Conservation (phyloP, 495 filamentous ascomycete genomes). For the Penicillium turbatum region DNA sequence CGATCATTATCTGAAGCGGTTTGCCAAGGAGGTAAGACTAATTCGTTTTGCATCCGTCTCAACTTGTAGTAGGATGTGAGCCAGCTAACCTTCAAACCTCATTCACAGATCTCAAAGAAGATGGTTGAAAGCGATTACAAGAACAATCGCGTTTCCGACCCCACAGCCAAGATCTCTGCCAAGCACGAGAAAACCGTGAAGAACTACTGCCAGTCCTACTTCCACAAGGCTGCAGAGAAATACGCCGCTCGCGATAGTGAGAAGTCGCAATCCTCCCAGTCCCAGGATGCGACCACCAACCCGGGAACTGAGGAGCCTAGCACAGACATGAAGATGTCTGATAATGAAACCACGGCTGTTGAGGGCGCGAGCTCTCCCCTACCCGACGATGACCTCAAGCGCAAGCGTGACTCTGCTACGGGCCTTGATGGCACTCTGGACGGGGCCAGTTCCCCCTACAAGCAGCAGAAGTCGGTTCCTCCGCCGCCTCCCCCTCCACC, state of each 20-base stretch:
- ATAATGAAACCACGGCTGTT: slow-evolving; percentile 46
- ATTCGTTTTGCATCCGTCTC: background rate
- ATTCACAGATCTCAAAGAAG: slow-evolving; percentile 64
- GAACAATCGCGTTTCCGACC: slow-evolving; percentile 74
- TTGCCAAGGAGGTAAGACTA: slow-evolving; percentile 68
- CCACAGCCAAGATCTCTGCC: slow-evolving; percentile 62
- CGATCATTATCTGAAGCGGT: slow-evolving; percentile 81
- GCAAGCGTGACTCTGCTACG: slow-evolving; percentile 36
- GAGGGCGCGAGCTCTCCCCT: slow-evolving; percentile 17
- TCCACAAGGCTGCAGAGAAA: slow-evolving; percentile 79
- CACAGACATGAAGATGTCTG: slow-evolving; percentile 50
- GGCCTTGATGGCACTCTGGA: slow-evolving; percentile 36
- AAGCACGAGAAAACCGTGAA: slow-evolving; percentile 80
- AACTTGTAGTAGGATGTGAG: slow-evolving; percentile 2
- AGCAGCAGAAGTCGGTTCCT: slow-evolving; percentile 40
- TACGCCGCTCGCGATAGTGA: slow-evolving; percentile 63
- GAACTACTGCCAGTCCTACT: slow-evolving; percentile 73
- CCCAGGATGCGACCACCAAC: slow-evolving; percentile 15
- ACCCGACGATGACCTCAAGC: slow-evolving; percentile 28
- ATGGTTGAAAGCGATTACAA: slow-evolving; percentile 88
- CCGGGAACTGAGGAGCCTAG: slow-evolving; percentile 36
- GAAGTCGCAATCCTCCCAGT: slow-evolving; percentile 29
- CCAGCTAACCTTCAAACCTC: background rate
- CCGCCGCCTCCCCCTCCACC: slow-evolving; percentile 34
- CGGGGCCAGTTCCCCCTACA: slow-evolving; percentile 29